Percentiles rank a stretch among this genome's conserved stretches.
Conservation (phyloP, 441 rosid species). For the Gossypium schwendimanii region DNA sequence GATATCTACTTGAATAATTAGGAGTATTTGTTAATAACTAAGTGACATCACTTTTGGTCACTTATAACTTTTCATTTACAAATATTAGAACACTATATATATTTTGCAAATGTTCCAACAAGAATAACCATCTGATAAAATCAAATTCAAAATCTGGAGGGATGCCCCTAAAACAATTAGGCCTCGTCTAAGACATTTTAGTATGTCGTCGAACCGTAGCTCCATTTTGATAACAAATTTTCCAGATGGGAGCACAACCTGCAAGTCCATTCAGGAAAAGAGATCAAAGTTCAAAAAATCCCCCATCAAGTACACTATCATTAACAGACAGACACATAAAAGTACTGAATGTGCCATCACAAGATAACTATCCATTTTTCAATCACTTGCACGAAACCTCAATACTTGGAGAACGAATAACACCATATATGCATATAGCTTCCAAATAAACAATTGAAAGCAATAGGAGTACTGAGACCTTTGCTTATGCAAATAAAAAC, state of each 20-base stretch:
- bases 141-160: conserved; percentile 52
- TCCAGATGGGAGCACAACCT: conserved; percentile 58
- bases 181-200: conserved; percentile 50
- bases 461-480: too few species aligned
- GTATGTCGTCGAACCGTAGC: conserved; percentile 44
- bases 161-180: conserved; percentile 48
- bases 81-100: too few species aligned
- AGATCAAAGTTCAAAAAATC: neutral
- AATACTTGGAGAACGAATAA: neutral
- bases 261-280: neutral
- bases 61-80: too few species aligned
- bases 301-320: neutral
- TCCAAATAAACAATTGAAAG: neutral
- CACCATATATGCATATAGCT: neutral
- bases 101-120: too few species aligned
- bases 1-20: too few species aligned
- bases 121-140: conserved; percentile 40
- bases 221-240: conserved; percentile 42
- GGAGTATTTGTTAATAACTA: too few species aligned
- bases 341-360: neutral
- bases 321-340: neutral
- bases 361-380: neutral
- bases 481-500: too few species aligned
- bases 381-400: neutral
- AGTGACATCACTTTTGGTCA: too few species aligned